phyloP scores from a whole-genome alignment of 371 early-diverging fungal species.

The Lichtheimia ramosa region DNA sequence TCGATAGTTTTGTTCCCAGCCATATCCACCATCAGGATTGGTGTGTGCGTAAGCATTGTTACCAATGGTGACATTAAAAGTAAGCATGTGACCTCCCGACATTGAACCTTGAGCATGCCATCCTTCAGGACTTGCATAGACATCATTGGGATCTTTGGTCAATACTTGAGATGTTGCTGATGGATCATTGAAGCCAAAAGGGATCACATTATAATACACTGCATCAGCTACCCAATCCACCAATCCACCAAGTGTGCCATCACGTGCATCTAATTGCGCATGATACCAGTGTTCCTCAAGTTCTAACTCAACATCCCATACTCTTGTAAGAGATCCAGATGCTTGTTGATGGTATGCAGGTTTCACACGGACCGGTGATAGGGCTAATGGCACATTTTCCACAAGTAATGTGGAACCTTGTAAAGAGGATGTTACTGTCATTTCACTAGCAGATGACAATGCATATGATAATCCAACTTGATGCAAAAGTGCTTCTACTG shows the following conservation, averaged over 20 bases:
- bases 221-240: conserved; percentile 86
- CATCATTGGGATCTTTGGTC: conserved; percentile 73
- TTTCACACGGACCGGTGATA: conserved; percentile 53
- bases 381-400: conserved; percentile 61
- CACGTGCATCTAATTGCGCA: conserved; percentile 77
- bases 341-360: conserved; percentile 61
- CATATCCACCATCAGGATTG: conserved; percentile 47
- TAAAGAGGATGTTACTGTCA: background rate
- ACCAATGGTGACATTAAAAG: conserved; percentile 71
- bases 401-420: conserved; percentile 7
- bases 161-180: conserved; percentile 63
- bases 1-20: conserved; percentile 71
- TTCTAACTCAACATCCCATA: conserved; percentile 91
- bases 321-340: conserved; percentile 55
- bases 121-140: conserved; percentile 74
- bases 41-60: conserved; percentile 56
- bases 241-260: conserved; percentile 70
- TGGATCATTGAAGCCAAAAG: conserved; percentile 89
- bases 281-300: conserved; percentile 89
- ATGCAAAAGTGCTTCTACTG: conserved; percentile 27
- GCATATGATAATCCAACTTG: background rate
- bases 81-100: conserved; percentile 35
- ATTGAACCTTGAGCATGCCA: conserved; percentile 65
- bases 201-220: conserved; percentile 79
- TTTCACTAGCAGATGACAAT: background rate